Conservation (phyloP, 2,329 filamentous ascomycete genomes). For the Cordyceps cicadae region DNA sequence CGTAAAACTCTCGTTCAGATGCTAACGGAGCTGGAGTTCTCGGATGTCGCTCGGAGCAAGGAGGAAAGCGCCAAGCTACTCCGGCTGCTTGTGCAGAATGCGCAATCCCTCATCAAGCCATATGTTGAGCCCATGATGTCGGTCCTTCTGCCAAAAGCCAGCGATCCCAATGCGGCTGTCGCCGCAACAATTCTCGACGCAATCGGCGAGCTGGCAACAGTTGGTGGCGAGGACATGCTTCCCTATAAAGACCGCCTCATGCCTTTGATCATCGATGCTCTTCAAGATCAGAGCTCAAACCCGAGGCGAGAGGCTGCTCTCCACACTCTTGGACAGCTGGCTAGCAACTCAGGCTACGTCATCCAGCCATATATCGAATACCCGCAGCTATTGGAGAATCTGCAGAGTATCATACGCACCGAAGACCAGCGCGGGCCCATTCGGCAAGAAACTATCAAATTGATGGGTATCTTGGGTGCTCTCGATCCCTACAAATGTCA, state of each 20-base stretch:
- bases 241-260: conserved; percentile 86
- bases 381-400: conserved; percentile 81
- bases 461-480: conserved; percentile 91
- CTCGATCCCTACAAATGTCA: conserved; percentile 95
- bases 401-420: conserved; percentile 89
- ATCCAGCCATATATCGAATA: conserved; percentile 95
- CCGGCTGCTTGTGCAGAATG: conserved; percentile 86
- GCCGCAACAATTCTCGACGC: conserved; percentile 92
- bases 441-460: conserved; percentile 87
- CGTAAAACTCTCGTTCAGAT: conserved; percentile 94
- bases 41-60: conserved; percentile 87
- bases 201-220: conserved; percentile 86
- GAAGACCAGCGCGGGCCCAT: conserved; percentile 77
- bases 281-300: conserved; percentile 89
- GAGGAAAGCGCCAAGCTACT: conserved; percentile 93
- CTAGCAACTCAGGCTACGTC: conserved; percentile 95
- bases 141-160: conserved; percentile 86
- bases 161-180: conserved; percentile 75
- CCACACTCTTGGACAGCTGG: conserved; percentile 81
- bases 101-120: conserved; percentile 85
- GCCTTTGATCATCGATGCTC: conserved; percentile 86
- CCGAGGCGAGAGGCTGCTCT: conserved; percentile 86
- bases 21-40: conserved; percentile 91
- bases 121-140: conserved; percentile 96
- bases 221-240: conserved; percentile 90